phyloP scores from a whole-genome alignment of 768 basidiomycete genomes.

The Melanogaster broomeanus region DNA sequence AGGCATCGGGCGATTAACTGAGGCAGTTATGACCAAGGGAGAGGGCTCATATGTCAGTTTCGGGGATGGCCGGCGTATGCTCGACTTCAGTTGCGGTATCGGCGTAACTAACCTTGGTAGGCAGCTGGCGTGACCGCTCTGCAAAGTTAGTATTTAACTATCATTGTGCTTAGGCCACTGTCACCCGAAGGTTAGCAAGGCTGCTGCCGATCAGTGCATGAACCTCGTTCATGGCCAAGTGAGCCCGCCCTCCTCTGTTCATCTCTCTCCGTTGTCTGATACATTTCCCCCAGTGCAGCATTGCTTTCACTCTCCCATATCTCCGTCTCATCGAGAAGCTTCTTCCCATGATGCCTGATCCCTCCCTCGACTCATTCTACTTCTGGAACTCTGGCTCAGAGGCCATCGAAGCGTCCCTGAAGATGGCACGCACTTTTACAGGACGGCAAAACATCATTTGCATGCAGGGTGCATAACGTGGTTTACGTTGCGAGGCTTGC shows the following conservation, averaged over 20 bases:
- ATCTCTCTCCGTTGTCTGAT: not conserved
- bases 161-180: conserved; percentile 63
- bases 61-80: conserved; percentile 67
- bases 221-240: conserved; percentile 81
- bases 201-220: conserved; percentile 87
- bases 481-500: not conserved
- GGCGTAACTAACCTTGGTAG: conserved; percentile 84
- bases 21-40: conserved; percentile 65
- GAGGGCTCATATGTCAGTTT: conserved; percentile 74
- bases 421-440: conserved; percentile 80
- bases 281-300: conserved; percentile 68
- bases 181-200: conserved; percentile 82
- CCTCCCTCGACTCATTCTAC: conserved; percentile 93
- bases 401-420: conserved; percentile 87
- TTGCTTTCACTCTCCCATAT: conserved; percentile 86
- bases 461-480: conserved; percentile 70
- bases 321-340: conserved; percentile 83
- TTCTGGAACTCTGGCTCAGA: conserved; percentile 97
- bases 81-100: conserved; percentile 90
- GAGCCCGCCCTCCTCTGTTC: conserved; percentile 8
- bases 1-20: conserved; percentile 42
- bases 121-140: conserved; percentile 12
- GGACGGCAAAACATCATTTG: conserved; percentile 84
- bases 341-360: conserved; percentile 86
- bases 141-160: not conserved